Percentiles rank a stretch among this genome's conserved stretches.
phyloP scores from a whole-genome alignment of 108 stramenopile species.

The Cyclotella kingstonii region DNA sequence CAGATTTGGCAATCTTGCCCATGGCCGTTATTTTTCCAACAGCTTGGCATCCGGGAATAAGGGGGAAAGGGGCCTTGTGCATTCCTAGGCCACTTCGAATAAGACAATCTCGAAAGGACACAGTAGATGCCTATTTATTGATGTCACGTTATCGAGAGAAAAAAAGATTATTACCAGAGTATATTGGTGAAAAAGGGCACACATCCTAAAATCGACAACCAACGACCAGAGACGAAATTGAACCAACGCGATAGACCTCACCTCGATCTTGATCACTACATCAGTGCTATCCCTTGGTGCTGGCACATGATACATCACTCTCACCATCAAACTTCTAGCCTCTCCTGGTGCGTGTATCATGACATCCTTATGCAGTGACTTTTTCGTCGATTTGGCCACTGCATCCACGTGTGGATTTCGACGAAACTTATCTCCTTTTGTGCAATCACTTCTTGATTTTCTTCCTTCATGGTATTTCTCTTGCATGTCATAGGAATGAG shows the following conservation, averaged over 20 bases:
- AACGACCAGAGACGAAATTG: neutral
- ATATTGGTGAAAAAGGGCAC: neutral
- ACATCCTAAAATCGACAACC: neutral
- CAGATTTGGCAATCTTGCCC: slow-evolving; percentile 14
- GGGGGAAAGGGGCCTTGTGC: slow-evolving; percentile 40
- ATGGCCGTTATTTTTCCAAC: slow-evolving; percentile 47
- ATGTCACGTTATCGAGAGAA: neutral
- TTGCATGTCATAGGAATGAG: too few species aligned
- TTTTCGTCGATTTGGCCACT: neutral
- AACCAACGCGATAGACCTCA: slow-evolving; percentile 5
- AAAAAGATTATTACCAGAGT: neutral
- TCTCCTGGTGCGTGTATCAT: slow-evolving; percentile 29
- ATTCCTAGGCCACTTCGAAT: slow-evolving; percentile 49
- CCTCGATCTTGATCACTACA: slow-evolving; percentile 49
- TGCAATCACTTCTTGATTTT: too few species aligned
- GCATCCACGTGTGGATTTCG: neutral
- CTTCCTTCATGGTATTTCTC: too few species aligned
- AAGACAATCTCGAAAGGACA: slow-evolving; percentile 54
- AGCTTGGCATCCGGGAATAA: slow-evolving; percentile 58
- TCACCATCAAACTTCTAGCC: slow-evolving; percentile 15
- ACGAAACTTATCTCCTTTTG: too few species aligned
- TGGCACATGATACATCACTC: slow-evolving; percentile 37
- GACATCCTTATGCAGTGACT: slow-evolving; percentile 21
- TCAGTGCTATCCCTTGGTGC: slow-evolving; percentile 13
- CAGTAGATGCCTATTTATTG: slow-evolving; percentile 52